A percentile compares a stretch with the other conserved stretches of the same genome.
Conservation (phyloP, 2,329 filamentous ascomycete species). For the Pseudomassariella vexata region DNA sequence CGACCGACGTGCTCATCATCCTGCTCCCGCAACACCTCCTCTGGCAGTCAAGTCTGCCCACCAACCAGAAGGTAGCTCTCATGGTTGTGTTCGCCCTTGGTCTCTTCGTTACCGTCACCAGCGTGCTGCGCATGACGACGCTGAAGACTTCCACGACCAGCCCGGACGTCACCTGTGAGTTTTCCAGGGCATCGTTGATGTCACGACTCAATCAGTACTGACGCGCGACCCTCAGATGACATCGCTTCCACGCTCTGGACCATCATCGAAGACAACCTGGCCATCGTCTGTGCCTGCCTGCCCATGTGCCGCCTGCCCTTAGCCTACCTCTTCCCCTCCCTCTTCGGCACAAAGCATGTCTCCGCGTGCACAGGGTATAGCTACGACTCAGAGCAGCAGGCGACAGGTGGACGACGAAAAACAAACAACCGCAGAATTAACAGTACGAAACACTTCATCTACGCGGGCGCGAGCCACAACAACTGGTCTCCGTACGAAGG, state of each 20-base stretch:
- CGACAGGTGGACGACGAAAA: too few species aligned
- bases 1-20: slow-evolving; percentile 40
- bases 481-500: too few species aligned
- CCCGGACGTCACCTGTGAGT: slow-evolving; percentile 28
- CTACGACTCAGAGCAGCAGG: too few species aligned
- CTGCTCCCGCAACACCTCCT: slow-evolving; percentile 42
- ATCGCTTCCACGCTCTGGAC: slow-evolving; percentile 32
- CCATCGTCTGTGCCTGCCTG: slow-evolving; percentile 32
- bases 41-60: slow-evolving; percentile 35
- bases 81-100: slow-evolving; percentile 37
- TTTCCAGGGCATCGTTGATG: not conserved
- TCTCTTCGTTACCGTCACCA: slow-evolving; percentile 30
- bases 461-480: too few species aligned
- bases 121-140: not conserved
- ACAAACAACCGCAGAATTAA: too few species aligned
- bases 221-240: slow-evolving; percentile 16
- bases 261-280: slow-evolving; percentile 32
- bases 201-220: not conserved
- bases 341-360: too few species aligned
- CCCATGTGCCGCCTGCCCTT: slow-evolving; percentile 35
- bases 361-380: too few species aligned
- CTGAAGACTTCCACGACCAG: slow-evolving; percentile 18
- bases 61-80: slow-evolving; percentile 33
- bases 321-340: slow-evolving; percentile 27
- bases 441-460: too few species aligned